Conservation (phyloP, 176 grass and related monocot species). For the Carex scoparia region DNA sequence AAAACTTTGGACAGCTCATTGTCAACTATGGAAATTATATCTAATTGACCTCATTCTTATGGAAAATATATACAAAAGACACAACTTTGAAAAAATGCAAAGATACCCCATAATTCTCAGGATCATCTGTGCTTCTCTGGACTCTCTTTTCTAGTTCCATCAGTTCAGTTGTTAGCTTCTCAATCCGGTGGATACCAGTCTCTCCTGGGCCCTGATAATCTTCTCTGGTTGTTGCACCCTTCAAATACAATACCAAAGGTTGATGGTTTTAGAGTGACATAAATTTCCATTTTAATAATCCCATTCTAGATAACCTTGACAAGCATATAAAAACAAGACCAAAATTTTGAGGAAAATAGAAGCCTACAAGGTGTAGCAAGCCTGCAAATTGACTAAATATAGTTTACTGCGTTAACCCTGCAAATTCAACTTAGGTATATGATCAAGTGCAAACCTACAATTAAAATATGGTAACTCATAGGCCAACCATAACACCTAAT, state of each 20-base stretch:
- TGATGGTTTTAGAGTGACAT: neutral
- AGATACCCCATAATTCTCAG: constrained; percentile 60
- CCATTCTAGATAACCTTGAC: neutral
- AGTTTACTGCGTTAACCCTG: neutral
- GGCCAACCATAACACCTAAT: neutral
- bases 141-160: constrained; percentile 93
- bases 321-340: neutral
- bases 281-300: neutral
- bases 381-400: neutral
- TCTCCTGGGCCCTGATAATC: constrained; percentile 45
- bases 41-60: neutral
- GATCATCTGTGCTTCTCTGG: constrained; percentile 63
- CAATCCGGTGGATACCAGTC: constrained; percentile 71
- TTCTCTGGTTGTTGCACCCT: constrained; percentile 37
- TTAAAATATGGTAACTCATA: neutral
- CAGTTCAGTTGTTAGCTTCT: constrained; percentile 62
- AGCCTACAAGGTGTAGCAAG: neutral
- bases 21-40: neutral
- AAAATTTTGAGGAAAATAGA: neutral
- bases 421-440: neutral
- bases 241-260: constrained; percentile 15
- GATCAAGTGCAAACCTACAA: neutral
- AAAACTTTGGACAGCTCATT: neutral
- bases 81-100: neutral
- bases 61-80: neutral